Percentiles rank a stretch among this genome's conserved stretches.
phyloP scores from a whole-genome alignment of 345 rosid species.

The rapeseed (Brassica napus) region Da-Ae NC_063448.1:48493001-48493500 shows the following conservation, averaged over 20 bases:
- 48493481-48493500: neutral
- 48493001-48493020: neutral
- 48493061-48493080: neutral
- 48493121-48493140: constrained; percentile 11
- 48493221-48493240: constrained; percentile 40
- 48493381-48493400: constrained; percentile 69
- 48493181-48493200: constrained; percentile 53
- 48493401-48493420: constrained; percentile 34
- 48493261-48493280: constrained; percentile 49
- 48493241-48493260: constrained; percentile 50
- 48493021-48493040: neutral
- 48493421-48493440: neutral
- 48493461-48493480: neutral
- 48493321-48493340: constrained; percentile 77
- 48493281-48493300: constrained; percentile 58
- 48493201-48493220: constrained; percentile 47
- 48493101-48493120: constrained; percentile 26
- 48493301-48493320: constrained; percentile 62
- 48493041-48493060: too few relatives aligned
- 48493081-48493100: constrained; percentile 28
- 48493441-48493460: neutral
- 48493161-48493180: constrained; percentile 30
- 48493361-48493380: constrained; percentile 73
- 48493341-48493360: constrained; percentile 63
- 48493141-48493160: constrained; percentile 20